These are phyloP conservation scores for Kodamaea fukazawae DNA, from an alignment of 805 yeast species.

Conservation along the genomic window DNA sequence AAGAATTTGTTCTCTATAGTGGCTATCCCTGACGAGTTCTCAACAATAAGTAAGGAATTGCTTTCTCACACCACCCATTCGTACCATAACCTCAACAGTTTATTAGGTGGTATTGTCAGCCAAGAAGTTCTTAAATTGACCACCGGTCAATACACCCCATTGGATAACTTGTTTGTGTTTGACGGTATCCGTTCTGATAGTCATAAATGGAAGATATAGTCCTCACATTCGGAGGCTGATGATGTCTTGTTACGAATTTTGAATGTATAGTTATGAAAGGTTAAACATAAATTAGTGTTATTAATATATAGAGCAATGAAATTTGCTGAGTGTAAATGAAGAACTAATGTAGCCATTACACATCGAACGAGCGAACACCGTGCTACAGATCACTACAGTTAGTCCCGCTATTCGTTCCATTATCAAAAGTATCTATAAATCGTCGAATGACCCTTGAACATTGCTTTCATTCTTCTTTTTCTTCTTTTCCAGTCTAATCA, in stretches of 20 bases:
- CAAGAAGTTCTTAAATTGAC: constrained; percentile 79
- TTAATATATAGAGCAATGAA: too few relatives aligned
- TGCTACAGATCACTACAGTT: too few relatives aligned
- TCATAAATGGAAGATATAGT: constrained; percentile 36
- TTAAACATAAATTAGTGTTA: background rate
- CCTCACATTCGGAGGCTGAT: too few relatives aligned
- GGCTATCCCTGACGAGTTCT: constrained; percentile 18
- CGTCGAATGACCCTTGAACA: constrained; percentile 61
- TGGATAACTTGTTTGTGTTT: constrained; percentile 65
- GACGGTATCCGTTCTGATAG: constrained; percentile 66
- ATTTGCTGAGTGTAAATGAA: too few relatives aligned
- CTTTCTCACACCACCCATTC: constrained; percentile 40
- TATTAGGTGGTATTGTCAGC: constrained; percentile 81
- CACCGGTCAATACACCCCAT: constrained; percentile 78
- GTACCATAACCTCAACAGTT: constrained; percentile 59
- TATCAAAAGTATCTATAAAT: constrained; percentile 21
- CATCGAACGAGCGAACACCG: too few relatives aligned
- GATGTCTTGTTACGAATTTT: too few relatives aligned
- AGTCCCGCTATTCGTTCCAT: too few relatives aligned
- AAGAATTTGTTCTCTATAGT: constrained; percentile 14
- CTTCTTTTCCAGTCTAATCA: constrained; percentile 64
- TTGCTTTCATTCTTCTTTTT: constrained; percentile 40
- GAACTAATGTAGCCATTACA: too few relatives aligned
- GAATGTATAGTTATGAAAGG: background rate
- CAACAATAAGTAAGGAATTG: constrained; percentile 23